These are phyloP conservation scores for Hysterium pulicare DNA, from an alignment of 2,329 filamentous ascomycete genomes.

Conservation along the genomic window DNA sequence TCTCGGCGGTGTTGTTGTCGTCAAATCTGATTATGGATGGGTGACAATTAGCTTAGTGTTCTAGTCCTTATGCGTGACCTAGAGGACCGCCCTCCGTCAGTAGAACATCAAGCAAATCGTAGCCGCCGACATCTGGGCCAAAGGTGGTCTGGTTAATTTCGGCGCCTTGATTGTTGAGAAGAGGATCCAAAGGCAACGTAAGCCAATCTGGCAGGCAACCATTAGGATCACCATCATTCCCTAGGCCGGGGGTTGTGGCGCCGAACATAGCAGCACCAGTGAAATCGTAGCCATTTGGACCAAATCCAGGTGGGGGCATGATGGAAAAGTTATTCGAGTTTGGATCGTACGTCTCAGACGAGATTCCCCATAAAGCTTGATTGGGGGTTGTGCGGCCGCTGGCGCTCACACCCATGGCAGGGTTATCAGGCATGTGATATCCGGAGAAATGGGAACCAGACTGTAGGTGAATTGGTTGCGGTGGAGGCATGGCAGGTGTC, in stretches of 20 bases:
- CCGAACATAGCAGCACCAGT: slow-evolving; percentile 10
- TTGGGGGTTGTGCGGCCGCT: slow-evolving; percentile 33
- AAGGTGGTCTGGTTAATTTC: slow-evolving; percentile 55
- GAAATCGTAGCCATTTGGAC: slow-evolving; percentile 17
- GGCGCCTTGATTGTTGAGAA: slow-evolving; percentile 56
- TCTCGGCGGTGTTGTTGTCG: too few relatives aligned
- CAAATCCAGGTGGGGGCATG: slow-evolving; percentile 48
- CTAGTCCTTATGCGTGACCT: too few relatives aligned
- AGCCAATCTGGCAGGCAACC: slow-evolving; percentile 54
- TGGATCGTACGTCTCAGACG: slow-evolving; percentile 44
- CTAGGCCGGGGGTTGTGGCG: slow-evolving; percentile 10
- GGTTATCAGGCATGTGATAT: slow-evolving; percentile 19
- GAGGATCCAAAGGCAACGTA: slow-evolving; percentile 58
- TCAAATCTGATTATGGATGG: too few relatives aligned
- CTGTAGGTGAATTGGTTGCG: slow-evolving; percentile 14
- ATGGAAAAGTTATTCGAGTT: slow-evolving; percentile 42
- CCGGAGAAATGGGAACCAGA: slow-evolving; percentile 8
- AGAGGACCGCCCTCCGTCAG: slow-evolving; percentile 36
- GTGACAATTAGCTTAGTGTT: too few relatives aligned
- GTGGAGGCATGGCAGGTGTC: slow-evolving; percentile 34
- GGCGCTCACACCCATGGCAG: slow-evolving; percentile 22
- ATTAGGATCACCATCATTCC: slow-evolving; percentile 12
- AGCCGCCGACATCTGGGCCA: slow-evolving; percentile 62
- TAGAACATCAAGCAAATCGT: slow-evolving; percentile 50
- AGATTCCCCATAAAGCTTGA: slow-evolving; percentile 41